Conservation (phyloP, 75 land plant species). For the Pinus tabuliformis region DNA sequence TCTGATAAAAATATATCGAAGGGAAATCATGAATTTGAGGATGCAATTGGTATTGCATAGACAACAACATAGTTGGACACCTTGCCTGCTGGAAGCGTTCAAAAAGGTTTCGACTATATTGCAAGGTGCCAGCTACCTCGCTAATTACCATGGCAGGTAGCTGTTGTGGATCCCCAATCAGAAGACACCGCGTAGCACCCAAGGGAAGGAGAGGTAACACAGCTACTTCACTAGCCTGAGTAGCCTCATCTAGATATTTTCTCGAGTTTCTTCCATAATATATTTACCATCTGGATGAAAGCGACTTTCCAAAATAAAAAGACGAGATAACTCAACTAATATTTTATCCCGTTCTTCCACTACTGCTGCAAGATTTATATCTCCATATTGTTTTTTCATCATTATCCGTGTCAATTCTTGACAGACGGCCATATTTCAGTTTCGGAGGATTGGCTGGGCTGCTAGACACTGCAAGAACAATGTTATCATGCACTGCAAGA, state of each 20-base stretch:
- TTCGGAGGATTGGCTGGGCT: too few relatives aligned
- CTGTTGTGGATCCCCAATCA: conserved; percentile 99
- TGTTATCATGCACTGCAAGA: too few relatives aligned
- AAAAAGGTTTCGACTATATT: conserved; percentile 91
- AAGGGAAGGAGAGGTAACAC: conserved; percentile 93
- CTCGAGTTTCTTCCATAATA: conserved; percentile 80
- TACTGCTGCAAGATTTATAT: conserved; percentile 79
- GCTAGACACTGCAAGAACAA: too few relatives aligned
- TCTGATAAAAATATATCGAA: conserved; percentile 93
- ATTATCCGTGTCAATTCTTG: too few relatives aligned
- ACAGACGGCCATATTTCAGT: too few relatives aligned
- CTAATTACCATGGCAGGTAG: conserved; percentile 99
- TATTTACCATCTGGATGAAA: conserved; percentile 71
- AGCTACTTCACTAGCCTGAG: conserved; percentile 98
- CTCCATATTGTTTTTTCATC: too few relatives aligned
- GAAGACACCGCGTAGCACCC: conserved; percentile 96
- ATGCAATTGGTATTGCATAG: conserved; percentile 99
- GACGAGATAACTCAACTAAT: conserved; percentile 93
- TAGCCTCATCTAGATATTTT: conserved; percentile 95
- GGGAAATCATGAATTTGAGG: conserved; percentile 96
- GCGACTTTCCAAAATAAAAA: conserved; percentile 71
- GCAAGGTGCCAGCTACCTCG: conserved; percentile 89
- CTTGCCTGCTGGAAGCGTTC: conserved; percentile 99
- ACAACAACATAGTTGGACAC: conserved; percentile 91
- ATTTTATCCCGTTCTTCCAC: conserved; percentile 90